These are phyloP conservation scores for Paulinella micropora DNA, from an alignment of 78 protist genomes.

Conservation along the genomic window DNA sequence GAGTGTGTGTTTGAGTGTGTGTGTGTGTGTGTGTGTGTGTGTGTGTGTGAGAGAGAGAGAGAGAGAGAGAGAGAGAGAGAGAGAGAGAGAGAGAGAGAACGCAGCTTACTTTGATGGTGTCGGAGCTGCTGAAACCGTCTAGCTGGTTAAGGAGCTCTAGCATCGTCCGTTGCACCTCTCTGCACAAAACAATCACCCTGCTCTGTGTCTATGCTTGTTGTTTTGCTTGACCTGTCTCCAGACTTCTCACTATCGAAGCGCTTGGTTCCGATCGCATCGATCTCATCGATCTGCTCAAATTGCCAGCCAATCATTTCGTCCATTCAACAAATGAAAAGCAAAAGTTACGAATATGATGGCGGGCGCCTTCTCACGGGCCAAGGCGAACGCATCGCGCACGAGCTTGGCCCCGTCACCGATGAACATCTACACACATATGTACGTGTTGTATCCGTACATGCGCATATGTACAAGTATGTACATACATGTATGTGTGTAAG, in stretches of 20 bases:
- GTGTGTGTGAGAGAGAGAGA: no score
- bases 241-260: constrained; percentile 78
- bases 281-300: constrained; percentile 80
- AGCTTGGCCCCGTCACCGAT: constrained; percentile 99
- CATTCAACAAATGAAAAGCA: no score
- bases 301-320: no score
- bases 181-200: no score
- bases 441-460: no score
- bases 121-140: constrained; percentile 86
- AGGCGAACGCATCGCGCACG: constrained; percentile 97
- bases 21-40: no score
- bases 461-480: no score
- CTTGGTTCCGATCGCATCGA: constrained; percentile 98
- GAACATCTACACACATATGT: no score
- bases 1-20: no score
- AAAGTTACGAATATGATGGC: constrained; percentile 7
- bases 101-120: constrained; percentile 60
- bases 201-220: no score
- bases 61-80: neutral
- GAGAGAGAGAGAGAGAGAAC: neutral
- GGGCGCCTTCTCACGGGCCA: constrained; percentile 87
- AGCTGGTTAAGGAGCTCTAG: constrained; percentile 96
- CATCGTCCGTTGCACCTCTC: constrained; percentile 97
- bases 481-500: no score
- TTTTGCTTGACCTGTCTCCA: no score